phyloP scores from a whole-genome alignment of 495 filamentous ascomycete species.

The Delitschia confertaspora region DNA sequence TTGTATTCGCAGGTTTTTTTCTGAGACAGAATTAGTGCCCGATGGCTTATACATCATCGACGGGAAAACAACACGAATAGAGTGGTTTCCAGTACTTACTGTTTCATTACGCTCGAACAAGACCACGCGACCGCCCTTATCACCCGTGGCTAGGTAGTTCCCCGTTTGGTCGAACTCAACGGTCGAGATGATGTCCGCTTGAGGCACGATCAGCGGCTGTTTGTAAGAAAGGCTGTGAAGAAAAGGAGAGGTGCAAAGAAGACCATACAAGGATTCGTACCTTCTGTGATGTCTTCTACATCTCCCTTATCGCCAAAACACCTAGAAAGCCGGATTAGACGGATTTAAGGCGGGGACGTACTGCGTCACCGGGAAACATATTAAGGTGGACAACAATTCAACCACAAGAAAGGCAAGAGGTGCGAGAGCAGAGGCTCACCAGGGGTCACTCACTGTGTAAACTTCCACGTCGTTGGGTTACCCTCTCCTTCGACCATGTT shows the following conservation, averaged over 20 bases:
- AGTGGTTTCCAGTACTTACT: conserved; percentile 49
- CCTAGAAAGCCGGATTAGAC: conserved; percentile 40
- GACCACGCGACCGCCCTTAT: conserved; percentile 94
- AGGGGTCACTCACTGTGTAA: conserved; percentile 81
- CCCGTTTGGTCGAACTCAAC: conserved; percentile 99
- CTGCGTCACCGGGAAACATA: not conserved
- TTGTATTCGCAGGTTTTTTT: conserved; percentile 99
- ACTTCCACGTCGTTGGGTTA: conserved; percentile 96
- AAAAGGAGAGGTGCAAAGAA: conserved; percentile 22
- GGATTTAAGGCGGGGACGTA: not conserved
- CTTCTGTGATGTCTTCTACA: conserved; percentile 99
- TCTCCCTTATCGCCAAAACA: conserved; percentile 99
- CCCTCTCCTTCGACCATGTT: conserved; percentile 97
- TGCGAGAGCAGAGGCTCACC: not conserved
- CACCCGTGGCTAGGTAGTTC: conserved; percentile 94
- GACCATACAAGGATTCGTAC: conserved; percentile 43
- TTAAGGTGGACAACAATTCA: not conserved
- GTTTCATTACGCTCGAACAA: conserved; percentile 97
- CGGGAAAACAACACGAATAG: not conserved
- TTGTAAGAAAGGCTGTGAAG: not conserved
- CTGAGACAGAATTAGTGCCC: conserved; percentile 39
- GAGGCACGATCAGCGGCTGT: not conserved
- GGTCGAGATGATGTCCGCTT: conserved; percentile 98
- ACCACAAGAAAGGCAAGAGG: not conserved
- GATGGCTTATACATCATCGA: not conserved